phyloP scores from a whole-genome alignment of 495 filamentous ascomycete species.

The Daldinia loculata region DNA sequence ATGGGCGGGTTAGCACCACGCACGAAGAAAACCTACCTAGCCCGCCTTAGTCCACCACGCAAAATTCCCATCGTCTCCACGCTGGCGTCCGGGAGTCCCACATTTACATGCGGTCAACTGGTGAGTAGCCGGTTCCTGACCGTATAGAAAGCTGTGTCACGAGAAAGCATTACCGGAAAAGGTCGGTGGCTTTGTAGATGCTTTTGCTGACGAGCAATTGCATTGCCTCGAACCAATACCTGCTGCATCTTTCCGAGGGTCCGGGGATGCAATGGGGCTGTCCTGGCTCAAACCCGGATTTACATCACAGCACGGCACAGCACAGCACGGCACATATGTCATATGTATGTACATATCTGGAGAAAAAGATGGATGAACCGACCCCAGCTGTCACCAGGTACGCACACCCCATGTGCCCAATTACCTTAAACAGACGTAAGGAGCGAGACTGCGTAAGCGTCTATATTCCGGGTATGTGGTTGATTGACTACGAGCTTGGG shows the following conservation, averaged over 20 bases:
- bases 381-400: not conserved
- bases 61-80: not conserved
- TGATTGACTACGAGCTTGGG: not conserved
- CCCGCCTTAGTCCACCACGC: not conserved
- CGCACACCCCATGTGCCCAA: not conserved
- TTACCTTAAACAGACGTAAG: not conserved
- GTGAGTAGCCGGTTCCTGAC: not conserved
- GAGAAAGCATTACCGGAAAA: not conserved
- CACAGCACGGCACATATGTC: too few species aligned
- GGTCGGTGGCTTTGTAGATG: not conserved
- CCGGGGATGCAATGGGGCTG: not conserved
- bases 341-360: not conserved
- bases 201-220: not conserved
- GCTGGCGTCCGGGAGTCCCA: not conserved
- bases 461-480: not conserved
- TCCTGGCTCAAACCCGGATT: not conserved
- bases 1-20: not conserved
- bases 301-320: not conserved
- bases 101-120: not conserved
- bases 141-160: not conserved
- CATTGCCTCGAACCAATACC: not conserved
- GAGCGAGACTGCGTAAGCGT: conserved; percentile 4
- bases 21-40: not conserved
- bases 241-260: not conserved
- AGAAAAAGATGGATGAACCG: not conserved